Percentiles rank a stretch among this genome's conserved stretches.
These are phyloP conservation scores for Neofusicoccum laricinum DNA, from an alignment of 2,329 filamentous ascomycete species.

Conservation along the genomic window DNA sequence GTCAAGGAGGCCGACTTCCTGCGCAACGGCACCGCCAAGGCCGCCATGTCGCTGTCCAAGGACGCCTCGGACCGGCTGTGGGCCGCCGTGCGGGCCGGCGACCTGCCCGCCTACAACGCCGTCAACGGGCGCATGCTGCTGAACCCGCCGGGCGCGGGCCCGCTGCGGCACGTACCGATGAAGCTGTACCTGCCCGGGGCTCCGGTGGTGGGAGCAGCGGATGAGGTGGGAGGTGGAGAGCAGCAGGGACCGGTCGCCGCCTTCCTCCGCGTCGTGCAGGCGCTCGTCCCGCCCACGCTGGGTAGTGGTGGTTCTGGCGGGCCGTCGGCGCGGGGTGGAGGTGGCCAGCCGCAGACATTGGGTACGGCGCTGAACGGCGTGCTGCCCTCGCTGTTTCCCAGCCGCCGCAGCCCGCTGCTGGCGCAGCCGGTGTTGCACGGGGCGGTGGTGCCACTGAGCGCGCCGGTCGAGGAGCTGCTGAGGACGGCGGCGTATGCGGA, in stretches of 20 bases:
- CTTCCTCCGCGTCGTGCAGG: constrained; percentile 61
- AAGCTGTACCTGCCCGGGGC: constrained; percentile 74
- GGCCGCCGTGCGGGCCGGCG: constrained; percentile 74
- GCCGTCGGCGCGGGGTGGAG: constrained; percentile 40
- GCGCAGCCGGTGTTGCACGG: constrained; percentile 86
- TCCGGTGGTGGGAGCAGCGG: constrained; percentile 1
- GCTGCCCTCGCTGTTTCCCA: constrained; percentile 82
- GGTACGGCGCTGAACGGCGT: constrained; percentile 73
- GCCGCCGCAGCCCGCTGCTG: constrained; percentile 76
- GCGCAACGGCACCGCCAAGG: constrained; percentile 81
- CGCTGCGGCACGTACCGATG: constrained; percentile 77
- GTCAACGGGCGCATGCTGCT: constrained; percentile 78
- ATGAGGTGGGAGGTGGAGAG: not conserved
- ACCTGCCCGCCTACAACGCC: constrained; percentile 68
- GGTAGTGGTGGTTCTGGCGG: constrained; percentile 1
- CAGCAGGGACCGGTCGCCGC: constrained; percentile 21
- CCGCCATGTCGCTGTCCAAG: constrained; percentile 85
- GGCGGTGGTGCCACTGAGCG: constrained; percentile 73
- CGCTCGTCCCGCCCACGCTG: constrained; percentile 58
- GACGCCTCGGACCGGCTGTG: constrained; percentile 80
- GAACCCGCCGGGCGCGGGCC: constrained; percentile 63
- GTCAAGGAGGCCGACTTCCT: constrained; percentile 83
- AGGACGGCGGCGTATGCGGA: constrained; percentile 83
- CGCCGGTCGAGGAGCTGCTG: constrained; percentile 79
- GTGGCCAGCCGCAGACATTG: constrained; percentile 54